Percentiles rank a stretch among this genome's conserved stretches.
phyloP scores from a whole-genome alignment of 108 stramenopile species.

The Cyclotella sp. region DNA sequence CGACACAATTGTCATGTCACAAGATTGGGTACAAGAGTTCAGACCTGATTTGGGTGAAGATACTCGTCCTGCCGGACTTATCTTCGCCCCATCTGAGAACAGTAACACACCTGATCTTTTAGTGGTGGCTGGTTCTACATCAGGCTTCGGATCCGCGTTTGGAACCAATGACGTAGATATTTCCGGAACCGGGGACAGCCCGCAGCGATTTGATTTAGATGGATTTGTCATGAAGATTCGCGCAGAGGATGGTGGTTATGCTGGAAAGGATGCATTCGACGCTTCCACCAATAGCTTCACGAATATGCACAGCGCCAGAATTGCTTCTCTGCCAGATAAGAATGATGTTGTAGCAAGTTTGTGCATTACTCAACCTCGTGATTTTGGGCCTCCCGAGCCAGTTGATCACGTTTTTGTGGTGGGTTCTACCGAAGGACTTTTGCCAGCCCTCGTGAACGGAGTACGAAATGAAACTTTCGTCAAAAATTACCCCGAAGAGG shows the following conservation, averaged over 20 bases:
- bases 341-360: conserved; percentile 46
- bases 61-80: conserved; percentile 39
- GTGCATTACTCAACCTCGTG: conserved; percentile 34
- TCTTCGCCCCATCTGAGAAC: conserved; percentile 44
- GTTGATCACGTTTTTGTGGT: conserved; percentile 54
- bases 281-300: conserved; percentile 24
- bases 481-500: conserved; percentile 13
- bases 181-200: conserved; percentile 19
- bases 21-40: conserved; percentile 42
- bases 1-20: conserved; percentile 26
- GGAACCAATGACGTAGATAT: conserved; percentile 27
- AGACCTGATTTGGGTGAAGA: conserved; percentile 45
- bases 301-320: conserved; percentile 33
- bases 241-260: conserved; percentile 40
- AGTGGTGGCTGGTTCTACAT: conserved; percentile 52
- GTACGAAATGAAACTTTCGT: conserved; percentile 29
- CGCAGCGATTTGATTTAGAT: conserved; percentile 43
- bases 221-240: conserved; percentile 55
- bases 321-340: conserved; percentile 27
- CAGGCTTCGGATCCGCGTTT: conserved; percentile 45
- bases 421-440: conserved; percentile 49
- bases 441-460: conserved; percentile 21
- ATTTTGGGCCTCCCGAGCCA: conserved; percentile 32
- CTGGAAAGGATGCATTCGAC: conserved; percentile 43
- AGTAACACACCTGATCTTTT: conserved; percentile 27